Evolutionary conservation across 768 basidiomycete genomes (phyloP).

Genomic region (Sarcomyxa edulis): DNA sequence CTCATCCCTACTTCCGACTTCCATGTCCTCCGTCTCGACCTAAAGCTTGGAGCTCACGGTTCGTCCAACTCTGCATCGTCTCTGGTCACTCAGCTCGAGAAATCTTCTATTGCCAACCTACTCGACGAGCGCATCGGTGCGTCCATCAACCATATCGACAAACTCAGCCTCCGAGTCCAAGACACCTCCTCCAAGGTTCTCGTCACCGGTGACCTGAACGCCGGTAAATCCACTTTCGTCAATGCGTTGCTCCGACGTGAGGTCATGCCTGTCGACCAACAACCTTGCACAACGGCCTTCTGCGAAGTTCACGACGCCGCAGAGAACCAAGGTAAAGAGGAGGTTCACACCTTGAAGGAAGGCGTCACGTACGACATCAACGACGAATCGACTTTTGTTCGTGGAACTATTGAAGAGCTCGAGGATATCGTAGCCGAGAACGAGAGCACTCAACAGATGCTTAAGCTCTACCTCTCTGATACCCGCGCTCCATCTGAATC

Average conservation of each 20-base stretch:
- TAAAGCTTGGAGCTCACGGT: slow-evolving; percentile 78
- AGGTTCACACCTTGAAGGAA: slow-evolving; percentile 78
- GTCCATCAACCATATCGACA: slow-evolving; percentile 74
- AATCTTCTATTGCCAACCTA: slow-evolving; percentile 87
- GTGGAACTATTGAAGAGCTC: slow-evolving; percentile 60
- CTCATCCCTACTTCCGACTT: slow-evolving; percentile 58
- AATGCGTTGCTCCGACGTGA: slow-evolving; percentile 88
- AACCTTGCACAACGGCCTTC: slow-evolving; percentile 95
- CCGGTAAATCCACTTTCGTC: slow-evolving; percentile 97
- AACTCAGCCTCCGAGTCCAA: slow-evolving; percentile 79
- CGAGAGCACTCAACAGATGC: slow-evolving; percentile 63
- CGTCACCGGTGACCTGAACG: slow-evolving; percentile 96
- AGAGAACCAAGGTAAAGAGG: slow-evolving; percentile 76
- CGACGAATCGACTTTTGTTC: slow-evolving; percentile 75
- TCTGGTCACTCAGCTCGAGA: slow-evolving; percentile 90
- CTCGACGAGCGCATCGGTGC: slow-evolving; percentile 78
- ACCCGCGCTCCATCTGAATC: slow-evolving; percentile 74
- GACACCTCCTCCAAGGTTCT: slow-evolving; percentile 95
- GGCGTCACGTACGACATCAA: slow-evolving; percentile 59
- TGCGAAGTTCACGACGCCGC: slow-evolving; percentile 92
- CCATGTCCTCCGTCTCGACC: slow-evolving; percentile 85
- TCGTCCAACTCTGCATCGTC: slow-evolving; percentile 58
- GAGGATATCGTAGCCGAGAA: slow-evolving; percentile 76
- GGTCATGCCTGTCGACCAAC: slow-evolving; percentile 96
- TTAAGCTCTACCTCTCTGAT: slow-evolving; percentile 90